Conservation (phyloP, 2,329 filamentous ascomycete genomes). For the Colletotrichum kahawae region DNA sequence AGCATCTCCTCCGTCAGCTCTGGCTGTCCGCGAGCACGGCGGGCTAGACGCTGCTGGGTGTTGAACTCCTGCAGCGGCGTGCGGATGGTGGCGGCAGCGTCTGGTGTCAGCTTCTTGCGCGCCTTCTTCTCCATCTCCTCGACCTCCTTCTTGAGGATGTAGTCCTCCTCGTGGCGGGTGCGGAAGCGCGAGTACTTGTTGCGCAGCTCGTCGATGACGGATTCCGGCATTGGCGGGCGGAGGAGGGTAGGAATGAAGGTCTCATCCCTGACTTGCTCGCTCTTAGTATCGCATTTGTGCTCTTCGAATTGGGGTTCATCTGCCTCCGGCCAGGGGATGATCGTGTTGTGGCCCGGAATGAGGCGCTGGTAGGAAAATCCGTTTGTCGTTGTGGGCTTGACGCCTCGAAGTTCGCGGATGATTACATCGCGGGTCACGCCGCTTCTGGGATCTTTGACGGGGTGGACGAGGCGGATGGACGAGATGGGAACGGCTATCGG, state of each 20-base stretch:
- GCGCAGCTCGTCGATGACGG: constrained; percentile 85
- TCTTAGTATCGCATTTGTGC: constrained; percentile 72
- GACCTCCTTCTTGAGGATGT: constrained; percentile 66
- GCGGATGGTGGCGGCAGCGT: constrained; percentile 46
- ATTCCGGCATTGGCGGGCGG: constrained; percentile 76
- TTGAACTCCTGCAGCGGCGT: constrained; percentile 67
- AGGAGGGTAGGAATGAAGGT: constrained; percentile 83
- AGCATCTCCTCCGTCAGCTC: constrained; percentile 63
- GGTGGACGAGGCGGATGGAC: constrained; percentile 81
- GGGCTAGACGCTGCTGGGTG: constrained; percentile 55
- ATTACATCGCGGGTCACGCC: constrained; percentile 75
- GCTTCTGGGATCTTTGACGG: constrained; percentile 70
- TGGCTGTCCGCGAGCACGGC: constrained; percentile 59
- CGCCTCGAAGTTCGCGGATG: constrained; percentile 68
- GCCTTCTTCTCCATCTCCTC: constrained; percentile 57
- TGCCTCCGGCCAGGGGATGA: constrained; percentile 74
- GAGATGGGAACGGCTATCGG: constrained; percentile 68
- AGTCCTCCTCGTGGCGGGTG: constrained; percentile 79
- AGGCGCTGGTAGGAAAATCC: constrained; percentile 55
- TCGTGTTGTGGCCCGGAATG: constrained; percentile 73
- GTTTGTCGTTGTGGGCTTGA: constrained; percentile 50
- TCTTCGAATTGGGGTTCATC: constrained; percentile 58
- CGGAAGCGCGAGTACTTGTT: constrained; percentile 84
- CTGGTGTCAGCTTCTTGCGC: constrained; percentile 64
- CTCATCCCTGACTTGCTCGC: constrained; percentile 74